Evolutionary conservation across 1,139 yeast genomes (phyloP).

Genomic region (Pneumocystis murina): DNA sequence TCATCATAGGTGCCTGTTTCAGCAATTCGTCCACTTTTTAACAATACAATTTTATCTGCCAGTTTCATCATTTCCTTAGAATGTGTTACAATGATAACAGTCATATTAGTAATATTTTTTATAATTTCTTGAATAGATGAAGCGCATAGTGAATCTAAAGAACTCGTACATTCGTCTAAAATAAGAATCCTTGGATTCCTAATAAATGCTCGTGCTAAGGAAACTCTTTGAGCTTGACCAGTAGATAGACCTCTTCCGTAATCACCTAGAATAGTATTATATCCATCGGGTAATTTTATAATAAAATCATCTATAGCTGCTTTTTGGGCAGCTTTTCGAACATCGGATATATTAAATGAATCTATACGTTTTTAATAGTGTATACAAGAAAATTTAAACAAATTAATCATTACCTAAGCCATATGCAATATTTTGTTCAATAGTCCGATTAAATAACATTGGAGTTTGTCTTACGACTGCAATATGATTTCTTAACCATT

Average conservation of each 20-base stretch:
- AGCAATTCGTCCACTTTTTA: constrained; percentile 17
- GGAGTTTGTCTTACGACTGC: constrained; percentile 91
- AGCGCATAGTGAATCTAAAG: constrained; percentile 52
- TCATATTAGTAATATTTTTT: constrained; percentile 35
- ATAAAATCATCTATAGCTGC: constrained; percentile 30
- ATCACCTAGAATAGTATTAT: constrained; percentile 42
- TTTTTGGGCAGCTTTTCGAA: constrained; percentile 22
- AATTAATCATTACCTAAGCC: constrained; percentile 30
- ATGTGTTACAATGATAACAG: constrained; percentile 80
- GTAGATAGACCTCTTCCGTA: constrained; percentile 49
- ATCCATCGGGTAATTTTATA: constrained; percentile 26
- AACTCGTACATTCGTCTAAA: constrained; percentile 70
- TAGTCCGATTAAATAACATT: constrained; percentile 59
- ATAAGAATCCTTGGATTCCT: constrained; percentile 48
- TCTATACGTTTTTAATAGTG: not conserved
- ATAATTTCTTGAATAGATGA: constrained; percentile 42
- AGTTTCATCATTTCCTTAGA: constrained; percentile 53
- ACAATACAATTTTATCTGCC: constrained; percentile 23
- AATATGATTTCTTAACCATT: constrained; percentile 55
- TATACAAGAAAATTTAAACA: not conserved
- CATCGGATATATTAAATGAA: constrained; percentile 23
- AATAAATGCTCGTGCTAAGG: constrained; percentile 67
- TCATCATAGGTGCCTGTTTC: constrained; percentile 16
- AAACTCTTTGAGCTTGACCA: constrained; percentile 83
- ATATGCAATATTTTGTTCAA: constrained; percentile 63